These are phyloP conservation scores for Epichloe baconii DNA, from an alignment of 2,329 filamentous ascomycete genomes.

Conservation along the genomic window DNA sequence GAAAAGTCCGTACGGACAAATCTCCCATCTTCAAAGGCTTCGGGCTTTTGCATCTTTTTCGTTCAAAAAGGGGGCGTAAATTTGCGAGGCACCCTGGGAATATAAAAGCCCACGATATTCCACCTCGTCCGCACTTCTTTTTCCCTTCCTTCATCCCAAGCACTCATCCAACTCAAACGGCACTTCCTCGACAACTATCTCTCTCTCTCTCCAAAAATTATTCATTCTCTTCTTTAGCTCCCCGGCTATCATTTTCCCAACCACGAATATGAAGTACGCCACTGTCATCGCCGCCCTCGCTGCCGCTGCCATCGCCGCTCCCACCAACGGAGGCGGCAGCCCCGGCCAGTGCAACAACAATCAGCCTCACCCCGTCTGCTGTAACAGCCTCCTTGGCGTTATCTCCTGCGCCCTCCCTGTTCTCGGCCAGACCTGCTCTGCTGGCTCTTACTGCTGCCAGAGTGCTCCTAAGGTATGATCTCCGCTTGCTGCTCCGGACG, in stretches of 20 bases:
- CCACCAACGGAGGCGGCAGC: not conserved
- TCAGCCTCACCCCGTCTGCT: too few relatives aligned
- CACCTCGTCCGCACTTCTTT: not conserved
- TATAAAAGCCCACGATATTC: constrained; percentile 2
- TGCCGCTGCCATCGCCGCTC: constrained; percentile 1
- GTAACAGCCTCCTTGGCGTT: not conserved
- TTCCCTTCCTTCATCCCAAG: not conserved
- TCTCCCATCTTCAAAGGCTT: not conserved
- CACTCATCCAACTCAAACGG: not conserved
- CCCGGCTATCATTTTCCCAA: not conserved
- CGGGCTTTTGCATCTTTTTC: too few relatives aligned
- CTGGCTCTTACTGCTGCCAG: constrained; percentile 4
- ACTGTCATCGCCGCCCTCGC: constrained; percentile 3
- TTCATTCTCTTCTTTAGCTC: not conserved
- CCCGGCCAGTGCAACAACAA: too few relatives aligned
- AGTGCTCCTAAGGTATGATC: constrained; percentile 1
- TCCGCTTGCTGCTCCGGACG: not conserved
- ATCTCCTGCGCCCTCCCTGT: not conserved
- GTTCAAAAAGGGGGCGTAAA: too few relatives aligned
- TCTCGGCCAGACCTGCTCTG: not conserved
- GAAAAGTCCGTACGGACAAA: not conserved
- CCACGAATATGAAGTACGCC: constrained; percentile 5
- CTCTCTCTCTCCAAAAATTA: not conserved
- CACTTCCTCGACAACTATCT: not conserved
- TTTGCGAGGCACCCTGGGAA: not conserved